phyloP scores from a whole-genome alignment of 495 filamentous ascomycete genomes.

The Penicillium soppii region DNA sequence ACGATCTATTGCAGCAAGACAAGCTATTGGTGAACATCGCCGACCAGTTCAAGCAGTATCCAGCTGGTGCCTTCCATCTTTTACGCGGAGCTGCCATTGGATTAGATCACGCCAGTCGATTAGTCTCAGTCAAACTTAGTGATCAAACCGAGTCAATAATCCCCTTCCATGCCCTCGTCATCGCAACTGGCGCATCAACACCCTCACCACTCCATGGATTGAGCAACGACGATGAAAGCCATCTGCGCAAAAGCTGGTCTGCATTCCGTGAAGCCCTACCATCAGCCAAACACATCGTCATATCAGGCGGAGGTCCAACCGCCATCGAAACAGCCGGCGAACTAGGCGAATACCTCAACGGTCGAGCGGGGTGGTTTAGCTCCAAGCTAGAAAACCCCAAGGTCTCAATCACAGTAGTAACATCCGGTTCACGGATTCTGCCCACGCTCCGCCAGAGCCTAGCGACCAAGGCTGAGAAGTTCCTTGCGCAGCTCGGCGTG shows the following conservation, averaged over 20 bases:
- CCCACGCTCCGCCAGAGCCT: conserved; percentile 37
- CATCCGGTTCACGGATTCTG: conserved; percentile 42
- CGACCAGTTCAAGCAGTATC: conserved; percentile 41
- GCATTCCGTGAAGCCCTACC: conserved; percentile 40
- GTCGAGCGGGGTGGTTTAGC: conserved; percentile 28
- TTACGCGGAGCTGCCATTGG: conserved; percentile 35
- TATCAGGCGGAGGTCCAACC: conserved; percentile 41
- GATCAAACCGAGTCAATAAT: conserved; percentile 16
- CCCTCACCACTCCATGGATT: conserved; percentile 30
- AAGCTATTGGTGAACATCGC: conserved; percentile 50
- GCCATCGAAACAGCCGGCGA: conserved; percentile 54
- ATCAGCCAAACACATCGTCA: conserved; percentile 40
- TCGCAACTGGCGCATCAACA: conserved; percentile 40
- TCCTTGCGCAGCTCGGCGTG: conserved; percentile 44
- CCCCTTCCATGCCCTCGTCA: conserved; percentile 42
- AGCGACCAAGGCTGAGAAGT: conserved; percentile 37
- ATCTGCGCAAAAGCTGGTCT: conserved; percentile 23
- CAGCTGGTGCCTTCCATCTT: conserved; percentile 29
- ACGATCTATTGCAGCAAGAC: conserved; percentile 40
- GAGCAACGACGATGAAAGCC: conserved; percentile 7
- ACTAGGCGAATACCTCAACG: conserved; percentile 50
- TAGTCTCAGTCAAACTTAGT: conserved; percentile 20
- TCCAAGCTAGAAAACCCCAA: conserved; percentile 30
- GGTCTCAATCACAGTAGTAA: conserved; percentile 44
- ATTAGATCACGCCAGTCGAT: conserved; percentile 31